Evolutionary conservation across 108 stramenopile genomes (phyloP).

Genomic region (Schizochytrium sp.): DNA sequence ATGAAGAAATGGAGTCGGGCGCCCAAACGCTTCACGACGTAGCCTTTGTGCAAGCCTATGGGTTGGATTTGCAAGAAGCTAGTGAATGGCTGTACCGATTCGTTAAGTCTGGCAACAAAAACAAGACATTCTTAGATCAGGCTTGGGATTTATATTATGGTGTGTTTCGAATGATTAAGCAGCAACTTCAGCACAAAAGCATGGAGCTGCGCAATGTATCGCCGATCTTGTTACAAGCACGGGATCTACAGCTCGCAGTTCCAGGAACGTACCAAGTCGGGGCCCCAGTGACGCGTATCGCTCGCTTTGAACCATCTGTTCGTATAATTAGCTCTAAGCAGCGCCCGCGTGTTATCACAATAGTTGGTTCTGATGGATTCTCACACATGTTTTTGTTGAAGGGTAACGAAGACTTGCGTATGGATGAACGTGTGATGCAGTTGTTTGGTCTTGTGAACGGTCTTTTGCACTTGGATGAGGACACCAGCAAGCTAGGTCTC

Average conservation of each 20-base stretch:
- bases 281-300: conserved; percentile 85
- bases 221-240: conserved; percentile 85
- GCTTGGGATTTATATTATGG: conserved; percentile 98
- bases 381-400: conserved; percentile 97
- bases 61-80: conserved; percentile 84
- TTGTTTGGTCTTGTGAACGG: conserved; percentile 98
- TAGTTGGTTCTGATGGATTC: conserved; percentile 93
- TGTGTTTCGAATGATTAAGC: conserved; percentile 94
- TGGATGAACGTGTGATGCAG: conserved; percentile 99
- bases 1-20: conserved; percentile 85
- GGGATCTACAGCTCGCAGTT: conserved; percentile 90
- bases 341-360: conserved; percentile 92
- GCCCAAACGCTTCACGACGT: conserved; percentile 83
- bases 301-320: conserved; percentile 83
- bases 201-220: conserved; percentile 91
- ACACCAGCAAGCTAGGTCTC: conserved; percentile 92
- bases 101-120: conserved; percentile 57
- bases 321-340: conserved; percentile 98
- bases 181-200: conserved; percentile 89
- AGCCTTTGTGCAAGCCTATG: conserved; percentile 87
- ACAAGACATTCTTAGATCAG: conserved; percentile 73
- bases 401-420: conserved; percentile 98
- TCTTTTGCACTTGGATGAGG: conserved; percentile 90
- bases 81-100: conserved; percentile 82
- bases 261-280: conserved; percentile 90